These are phyloP conservation scores for Colletotrichum spinosum DNA, from an alignment of 2,329 filamentous ascomycete species.

Conservation along the genomic window DNA sequence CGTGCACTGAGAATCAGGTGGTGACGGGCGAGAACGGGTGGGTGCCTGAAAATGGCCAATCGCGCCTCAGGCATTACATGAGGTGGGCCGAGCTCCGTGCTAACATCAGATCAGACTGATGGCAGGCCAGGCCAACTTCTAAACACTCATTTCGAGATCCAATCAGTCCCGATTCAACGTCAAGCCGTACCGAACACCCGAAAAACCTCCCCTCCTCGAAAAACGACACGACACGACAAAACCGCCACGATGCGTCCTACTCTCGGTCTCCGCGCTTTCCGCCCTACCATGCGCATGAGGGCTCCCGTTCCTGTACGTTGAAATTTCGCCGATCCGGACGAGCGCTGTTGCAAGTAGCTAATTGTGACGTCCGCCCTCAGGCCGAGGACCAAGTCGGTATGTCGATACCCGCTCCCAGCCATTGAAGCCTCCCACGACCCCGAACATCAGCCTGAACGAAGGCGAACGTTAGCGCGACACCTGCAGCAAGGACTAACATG, in stretches of 20 bases:
- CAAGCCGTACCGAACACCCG: conserved; percentile 27
- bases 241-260: conserved; percentile 74
- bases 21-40: conserved; percentile 43
- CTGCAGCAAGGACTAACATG: conserved; percentile 18
- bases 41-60: conserved; percentile 35
- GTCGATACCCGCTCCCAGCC: conserved; percentile 49
- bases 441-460: conserved; percentile 14
- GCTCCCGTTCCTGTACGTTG: conserved; percentile 78
- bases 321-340: conserved; percentile 27
- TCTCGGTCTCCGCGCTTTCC: conserved; percentile 74
- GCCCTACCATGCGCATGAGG: conserved; percentile 74
- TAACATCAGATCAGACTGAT: conserved; percentile 37
- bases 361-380: conserved; percentile 55
- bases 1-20: conserved; percentile 51
- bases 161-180: conserved; percentile 44
- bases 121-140: conserved; percentile 30
- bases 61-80: conserved; percentile 48
- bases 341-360: conserved; percentile 38
- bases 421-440: conserved; percentile 29
- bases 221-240: conserved; percentile 22
- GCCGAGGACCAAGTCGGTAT: conserved; percentile 76
- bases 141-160: conserved; percentile 39
- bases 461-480: conserved; percentile 21
- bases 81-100: conserved; percentile 33
- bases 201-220: conserved; percentile 30